phyloP scores from a whole-genome alignment of 169 alveolate genomes.

The Plasmodium coatneyi region DNA sequence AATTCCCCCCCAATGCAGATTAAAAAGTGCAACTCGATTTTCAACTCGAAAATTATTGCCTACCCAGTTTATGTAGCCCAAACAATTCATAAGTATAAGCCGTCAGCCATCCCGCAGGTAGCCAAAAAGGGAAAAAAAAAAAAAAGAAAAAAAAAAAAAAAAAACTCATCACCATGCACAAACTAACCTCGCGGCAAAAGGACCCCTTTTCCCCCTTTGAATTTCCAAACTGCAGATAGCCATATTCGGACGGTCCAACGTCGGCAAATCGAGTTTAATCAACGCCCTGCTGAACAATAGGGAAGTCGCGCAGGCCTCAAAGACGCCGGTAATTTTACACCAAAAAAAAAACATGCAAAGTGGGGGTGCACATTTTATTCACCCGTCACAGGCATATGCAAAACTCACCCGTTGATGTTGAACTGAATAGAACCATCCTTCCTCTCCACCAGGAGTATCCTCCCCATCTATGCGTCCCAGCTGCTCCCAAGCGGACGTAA shows the following conservation, averaged over 20 bases:
- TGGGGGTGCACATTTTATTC: not conserved
- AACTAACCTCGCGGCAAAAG: not conserved
- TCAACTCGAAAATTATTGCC: conserved; percentile 83
- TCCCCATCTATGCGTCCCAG: not conserved
- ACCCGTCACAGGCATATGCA: not conserved
- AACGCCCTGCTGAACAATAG: conserved; percentile 89
- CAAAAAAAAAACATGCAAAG: not conserved
- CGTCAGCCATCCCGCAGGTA: conserved; percentile 86
- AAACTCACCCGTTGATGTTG: not conserved
- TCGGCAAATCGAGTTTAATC: conserved; percentile 94
- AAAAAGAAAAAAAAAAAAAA: not conserved
- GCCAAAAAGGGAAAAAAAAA: conserved; percentile 2
- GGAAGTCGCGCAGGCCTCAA: conserved; percentile 87
- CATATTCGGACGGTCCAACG: conserved; percentile 93
- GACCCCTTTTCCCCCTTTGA: not conserved
- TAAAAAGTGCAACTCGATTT: conserved; percentile 72
- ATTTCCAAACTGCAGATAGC: conserved; percentile 84
- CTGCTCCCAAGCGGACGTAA: not conserved
- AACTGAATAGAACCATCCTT: not conserved
- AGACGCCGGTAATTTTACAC: conserved; percentile 82
- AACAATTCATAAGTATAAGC: conserved; percentile 86
- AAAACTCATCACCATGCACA: not conserved
- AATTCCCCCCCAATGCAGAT: conserved; percentile 39
- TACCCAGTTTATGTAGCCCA: conserved; percentile 90
- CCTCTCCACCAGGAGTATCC: not conserved